Conservation (phyloP, 2,329 filamentous ascomycete genomes). For the Pseudomassariella vexata region DNA sequence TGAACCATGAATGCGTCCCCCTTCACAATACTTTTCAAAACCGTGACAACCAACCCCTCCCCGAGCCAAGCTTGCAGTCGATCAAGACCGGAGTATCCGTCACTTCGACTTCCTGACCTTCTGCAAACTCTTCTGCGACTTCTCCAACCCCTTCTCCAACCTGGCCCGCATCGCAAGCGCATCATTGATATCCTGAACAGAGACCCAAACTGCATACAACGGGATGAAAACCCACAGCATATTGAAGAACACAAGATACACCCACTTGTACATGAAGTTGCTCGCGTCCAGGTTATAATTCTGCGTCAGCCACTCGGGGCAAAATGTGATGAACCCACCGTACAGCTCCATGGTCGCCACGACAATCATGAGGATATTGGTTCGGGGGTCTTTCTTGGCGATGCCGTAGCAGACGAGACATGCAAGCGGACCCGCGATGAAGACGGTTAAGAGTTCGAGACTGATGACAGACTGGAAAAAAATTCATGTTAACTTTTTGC, state of each 20-base stretch:
- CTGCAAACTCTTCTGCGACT: too few relatives aligned
- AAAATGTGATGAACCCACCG: conserved; percentile 67
- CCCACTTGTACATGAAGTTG: conserved; percentile 65
- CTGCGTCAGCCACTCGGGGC: conserved; percentile 61
- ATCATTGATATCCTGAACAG: conserved; percentile 46
- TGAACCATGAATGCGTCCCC: too few relatives aligned
- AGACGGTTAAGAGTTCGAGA: conserved; percentile 60
- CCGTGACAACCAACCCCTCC: too few relatives aligned
- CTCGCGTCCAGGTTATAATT: conserved; percentile 57
- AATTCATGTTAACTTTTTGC: too few relatives aligned
- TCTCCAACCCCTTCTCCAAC: too few relatives aligned
- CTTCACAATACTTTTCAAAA: too few relatives aligned
- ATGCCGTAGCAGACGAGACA: conserved; percentile 56
- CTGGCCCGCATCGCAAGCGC: too few relatives aligned
- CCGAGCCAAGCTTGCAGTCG: too few relatives aligned
- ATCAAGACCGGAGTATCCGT: too few relatives aligned
- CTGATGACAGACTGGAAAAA: conserved; percentile 58
- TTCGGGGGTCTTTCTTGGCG: conserved; percentile 45
- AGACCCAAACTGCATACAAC: conserved; percentile 51
- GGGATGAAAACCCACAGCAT: conserved; percentile 62
- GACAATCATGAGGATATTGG: conserved; percentile 58
- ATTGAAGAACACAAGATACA: conserved; percentile 66
- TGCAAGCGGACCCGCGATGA: conserved; percentile 56
- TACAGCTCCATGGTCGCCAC: conserved; percentile 63
- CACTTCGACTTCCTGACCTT: too few relatives aligned